phyloP scores from a whole-genome alignment of 2,329 filamentous ascomycete species.

The Sclerotinia sclerotiorum region DNA sequence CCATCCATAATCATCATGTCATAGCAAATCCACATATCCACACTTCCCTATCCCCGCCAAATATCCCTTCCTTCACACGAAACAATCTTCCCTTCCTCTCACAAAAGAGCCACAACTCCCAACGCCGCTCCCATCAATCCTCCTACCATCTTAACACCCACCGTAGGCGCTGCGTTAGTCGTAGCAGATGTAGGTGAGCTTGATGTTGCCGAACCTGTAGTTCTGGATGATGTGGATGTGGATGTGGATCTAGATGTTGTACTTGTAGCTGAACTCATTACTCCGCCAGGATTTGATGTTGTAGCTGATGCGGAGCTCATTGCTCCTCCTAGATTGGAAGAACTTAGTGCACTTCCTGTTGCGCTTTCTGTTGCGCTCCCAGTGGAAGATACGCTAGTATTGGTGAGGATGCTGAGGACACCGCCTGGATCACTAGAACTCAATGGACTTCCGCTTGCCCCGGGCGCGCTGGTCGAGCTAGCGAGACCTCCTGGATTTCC shows the following conservation, averaged over 20 bases:
- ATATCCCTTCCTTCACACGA: background rate
- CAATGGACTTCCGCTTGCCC: background rate
- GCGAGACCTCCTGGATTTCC: background rate
- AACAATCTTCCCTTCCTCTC: background rate
- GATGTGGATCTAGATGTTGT: background rate
- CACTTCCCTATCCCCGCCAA: background rate
- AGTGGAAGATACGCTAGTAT: background rate
- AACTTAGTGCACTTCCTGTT: background rate
- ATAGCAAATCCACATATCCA: background rate
- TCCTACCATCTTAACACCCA: constrained; percentile 9
- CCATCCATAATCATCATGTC: background rate
- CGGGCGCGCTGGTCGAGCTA: background rate
- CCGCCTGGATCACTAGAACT: background rate
- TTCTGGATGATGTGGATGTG: background rate
- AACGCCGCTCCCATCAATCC: constrained; percentile 11
- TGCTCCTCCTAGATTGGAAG: background rate
- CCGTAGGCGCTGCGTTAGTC: constrained; percentile 2
- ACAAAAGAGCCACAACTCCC: constrained; percentile 18
- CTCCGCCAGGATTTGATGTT: background rate
- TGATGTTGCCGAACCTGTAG: background rate
- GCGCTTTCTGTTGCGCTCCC: background rate
- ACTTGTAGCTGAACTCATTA: background rate
- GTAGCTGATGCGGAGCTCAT: too few species aligned
- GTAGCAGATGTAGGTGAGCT: background rate
- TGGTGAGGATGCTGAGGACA: background rate